Percentiles rank a stretch among this genome's conserved stretches.
phyloP scores from a whole-genome alignment of 441 rosid genomes.

The Erodium trifolium region DNA sequence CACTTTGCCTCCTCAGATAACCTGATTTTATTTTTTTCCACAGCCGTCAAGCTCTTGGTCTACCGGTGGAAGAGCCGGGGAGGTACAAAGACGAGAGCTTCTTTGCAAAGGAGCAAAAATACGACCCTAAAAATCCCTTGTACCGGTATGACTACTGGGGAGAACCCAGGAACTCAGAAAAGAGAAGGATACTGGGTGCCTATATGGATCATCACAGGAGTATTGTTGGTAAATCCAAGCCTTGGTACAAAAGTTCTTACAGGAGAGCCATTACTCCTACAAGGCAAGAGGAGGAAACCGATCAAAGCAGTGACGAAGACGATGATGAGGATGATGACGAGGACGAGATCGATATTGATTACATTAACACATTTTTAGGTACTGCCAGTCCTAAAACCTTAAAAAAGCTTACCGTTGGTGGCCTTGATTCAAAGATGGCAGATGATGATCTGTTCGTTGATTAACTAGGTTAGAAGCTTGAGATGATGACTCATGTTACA shows the following conservation, averaged over 20 bases:
- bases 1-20: no score
- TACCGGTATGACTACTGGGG: slow-evolving; percentile 92
- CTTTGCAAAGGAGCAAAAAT: slow-evolving; percentile 69
- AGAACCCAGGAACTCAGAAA: slow-evolving; percentile 86
- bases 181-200: slow-evolving; percentile 68
- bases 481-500: neutral
- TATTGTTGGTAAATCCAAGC: slow-evolving; percentile 50
- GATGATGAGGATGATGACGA: slow-evolving; percentile 12
- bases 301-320: slow-evolving; percentile 17
- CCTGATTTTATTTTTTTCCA: no score
- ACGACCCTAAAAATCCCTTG: slow-evolving; percentile 75
- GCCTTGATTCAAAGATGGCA: slow-evolving; percentile 38
- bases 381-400: slow-evolving; percentile 32
- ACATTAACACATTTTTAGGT: slow-evolving; percentile 62
- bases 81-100: slow-evolving; percentile 69
- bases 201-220: slow-evolving; percentile 73
- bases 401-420: slow-evolving; percentile 66
- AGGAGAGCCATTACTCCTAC: neutral
- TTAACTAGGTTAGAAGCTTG: slow-evolving; percentile 6
- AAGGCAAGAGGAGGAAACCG: slow-evolving; percentile 7
- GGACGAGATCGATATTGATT: slow-evolving; percentile 40
- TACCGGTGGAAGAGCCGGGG: slow-evolving; percentile 95
- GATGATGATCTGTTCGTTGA: no score
- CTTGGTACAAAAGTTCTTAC: neutral
- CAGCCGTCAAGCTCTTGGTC: slow-evolving; percentile 79